Evolutionary conservation across 371 early-diverging fungal genomes (phyloP), one percentile per base, ranked within the genome.

Genomic region (Neoconidiobolus thromboides): DNA sequence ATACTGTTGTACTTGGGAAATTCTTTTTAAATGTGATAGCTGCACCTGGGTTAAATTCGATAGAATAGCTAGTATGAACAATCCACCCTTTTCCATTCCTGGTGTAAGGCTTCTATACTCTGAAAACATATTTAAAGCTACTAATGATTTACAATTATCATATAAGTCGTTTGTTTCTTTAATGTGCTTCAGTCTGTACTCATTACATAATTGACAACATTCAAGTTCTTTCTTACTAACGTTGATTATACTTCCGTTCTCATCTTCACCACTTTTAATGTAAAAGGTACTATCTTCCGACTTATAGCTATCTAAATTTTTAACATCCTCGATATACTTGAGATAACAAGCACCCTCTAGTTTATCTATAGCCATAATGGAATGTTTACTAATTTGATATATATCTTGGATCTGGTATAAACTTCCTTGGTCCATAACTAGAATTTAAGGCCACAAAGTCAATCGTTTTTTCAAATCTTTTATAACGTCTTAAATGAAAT

Each of bases 61-160:
- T 68, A 1, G 79, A 73, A 60, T 75, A 77, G 36, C 59, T 59
- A 7, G 80, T 82, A 15, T 80, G 72, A 36, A 77, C 67, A 2
- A 74, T 60, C 74, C 76, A 0, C 71, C 66, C 50, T 67, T 55
- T n/a, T 80, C 74, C 71, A 82, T 67, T 46, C 82, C 82, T 37
- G 66, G 67, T 0, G 80, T 78, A 36, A 82, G 60, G 0, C 82
- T 81, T 12, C 82, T 81, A 60, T 80, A 81, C 3, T 81, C 81
- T 6, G 77, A 72, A 58, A 82, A 82, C 47, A 82, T 69, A 63
- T 82, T 81, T 38, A 82, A 62, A 0, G 77, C 80, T 1, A 64
- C 63, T 14, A 78, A 69, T 7, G 66, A 68, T 48, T 68, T 66
- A 39, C 48, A 9, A 0, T 41, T 40, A 2, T 48, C 12, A n/a